Evolutionary conservation across 176 grass and related monocot species (phyloP), one percentile per base, ranked within the genome.

Genomic region (Phoenix roebelenii): DNA sequence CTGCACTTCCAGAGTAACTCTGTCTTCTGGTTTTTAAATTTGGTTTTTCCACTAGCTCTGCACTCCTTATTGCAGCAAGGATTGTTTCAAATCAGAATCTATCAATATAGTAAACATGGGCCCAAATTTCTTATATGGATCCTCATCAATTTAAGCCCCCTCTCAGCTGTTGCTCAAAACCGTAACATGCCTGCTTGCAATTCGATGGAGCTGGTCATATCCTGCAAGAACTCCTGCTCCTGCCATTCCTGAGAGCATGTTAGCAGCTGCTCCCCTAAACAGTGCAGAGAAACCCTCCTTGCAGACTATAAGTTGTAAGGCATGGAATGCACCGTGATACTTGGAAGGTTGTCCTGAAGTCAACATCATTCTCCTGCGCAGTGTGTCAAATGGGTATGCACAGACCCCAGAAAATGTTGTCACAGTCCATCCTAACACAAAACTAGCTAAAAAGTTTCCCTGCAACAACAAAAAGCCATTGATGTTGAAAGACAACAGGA

Each of bases 321-420:
- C 92, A 78, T 91, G 92, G 22, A 83, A 69, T 52, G 78, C 77
- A 0, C 57, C 88, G 39, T 55, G 65, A 67, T 97, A 97, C 72
- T 97, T 97, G 66, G 72, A 77, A 17, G 83, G 74, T 7, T 97
- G 72, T 30, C 78, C 75, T 18, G 92, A 88, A 28, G 92, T 91
- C 26, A 97, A 57, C 92, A 97, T 91, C 92, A 97, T 97, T 66
- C 92, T 88, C 56, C 92, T 68, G 14, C 87, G 87, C 57, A 97
- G 74, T 17, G 92, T 97, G 54, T 97, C 92, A 3, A 97, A 97
- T 78, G 87, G 92, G 62, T 91, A 85, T 55, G 81, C 81, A 10
- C 83, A 97, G 5, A 80, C 59, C 55, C 92, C 87, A 0, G 92
- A 97, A 72, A 85, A 97, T 48, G 83, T 97, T n/a, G 92, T 97